Evolutionary conservation across 2,329 filamentous ascomycete species (phyloP).

Genomic region (Ascomycota sp.): DNA sequence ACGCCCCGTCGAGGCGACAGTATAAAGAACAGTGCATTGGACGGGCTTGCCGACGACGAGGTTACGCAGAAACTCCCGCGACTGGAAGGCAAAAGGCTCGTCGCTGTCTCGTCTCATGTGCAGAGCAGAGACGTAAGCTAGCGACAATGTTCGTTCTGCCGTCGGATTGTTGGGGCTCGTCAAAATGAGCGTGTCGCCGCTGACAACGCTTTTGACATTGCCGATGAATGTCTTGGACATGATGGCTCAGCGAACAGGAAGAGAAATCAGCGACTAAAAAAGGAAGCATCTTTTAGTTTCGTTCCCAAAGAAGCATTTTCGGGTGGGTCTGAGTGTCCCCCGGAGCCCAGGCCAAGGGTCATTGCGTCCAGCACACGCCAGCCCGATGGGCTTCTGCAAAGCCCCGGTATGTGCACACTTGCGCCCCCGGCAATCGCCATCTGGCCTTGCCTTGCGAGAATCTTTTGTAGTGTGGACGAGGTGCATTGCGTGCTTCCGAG

Average conservation of each 20-base stretch:
- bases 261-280: constrained; percentile 1
- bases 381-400: no score
- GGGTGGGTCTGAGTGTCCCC: no score
- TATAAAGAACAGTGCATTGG: constrained; percentile 71
- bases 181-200: constrained; percentile 79
- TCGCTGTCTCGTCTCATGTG: constrained; percentile 75
- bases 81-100: constrained; percentile 83
- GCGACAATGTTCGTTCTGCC: constrained; percentile 68
- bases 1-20: constrained; percentile 62
- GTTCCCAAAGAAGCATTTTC: no score
- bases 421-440: no score
- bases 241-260: constrained; percentile 9
- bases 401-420: no score
- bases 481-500: no score
- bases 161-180: constrained; percentile 62
- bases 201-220: constrained; percentile 83
- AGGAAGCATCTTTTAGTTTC: not conserved
- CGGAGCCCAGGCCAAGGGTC: no score
- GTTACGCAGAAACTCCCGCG: constrained; percentile 77
- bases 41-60: constrained; percentile 71
- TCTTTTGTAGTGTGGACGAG: no score
- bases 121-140: constrained; percentile 83
- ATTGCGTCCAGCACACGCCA: no score
- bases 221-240: constrained; percentile 38
- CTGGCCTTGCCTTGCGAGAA: no score